Evolutionary conservation across 1,139 yeast genomes (phyloP).

Genomic region (Suhomyces panamericanus): DNA sequence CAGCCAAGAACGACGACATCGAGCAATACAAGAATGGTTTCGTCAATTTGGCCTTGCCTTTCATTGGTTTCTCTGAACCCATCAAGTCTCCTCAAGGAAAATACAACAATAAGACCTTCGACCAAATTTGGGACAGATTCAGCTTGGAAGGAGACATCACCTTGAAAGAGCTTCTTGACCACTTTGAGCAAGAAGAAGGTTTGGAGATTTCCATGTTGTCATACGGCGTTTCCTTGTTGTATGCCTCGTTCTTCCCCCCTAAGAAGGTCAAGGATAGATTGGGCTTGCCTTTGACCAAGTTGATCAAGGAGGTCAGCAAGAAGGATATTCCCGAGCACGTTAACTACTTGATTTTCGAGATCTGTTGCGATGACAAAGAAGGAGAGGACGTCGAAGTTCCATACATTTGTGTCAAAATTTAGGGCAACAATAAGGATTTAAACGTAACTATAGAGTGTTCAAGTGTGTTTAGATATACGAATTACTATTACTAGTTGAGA

Average conservation of each 20-base stretch:
- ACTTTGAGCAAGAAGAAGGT: constrained; percentile 79
- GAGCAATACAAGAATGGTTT: constrained; percentile 95
- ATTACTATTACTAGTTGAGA: neutral
- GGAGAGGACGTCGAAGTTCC: constrained; percentile 98
- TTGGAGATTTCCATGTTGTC: constrained; percentile 89
- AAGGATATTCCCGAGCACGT: constrained; percentile 77
- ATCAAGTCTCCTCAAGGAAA: constrained; percentile 78
- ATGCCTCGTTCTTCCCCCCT: constrained; percentile 93
- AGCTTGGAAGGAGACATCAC: constrained; percentile 78
- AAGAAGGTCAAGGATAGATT: constrained; percentile 82
- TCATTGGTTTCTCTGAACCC: constrained; percentile 96
- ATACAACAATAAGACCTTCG: constrained; percentile 79
- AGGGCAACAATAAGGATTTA: constrained; percentile 2
- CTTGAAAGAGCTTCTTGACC: constrained; percentile 69
- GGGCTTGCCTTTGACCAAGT: constrained; percentile 62
- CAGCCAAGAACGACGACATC: constrained; percentile 66
- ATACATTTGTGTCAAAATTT: constrained; percentile 60
- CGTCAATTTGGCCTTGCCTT: constrained; percentile 90
- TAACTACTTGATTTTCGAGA: constrained; percentile 78
- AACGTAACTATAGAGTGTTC: neutral
- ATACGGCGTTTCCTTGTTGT: constrained; percentile 82
- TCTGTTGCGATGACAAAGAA: constrained; percentile 86
- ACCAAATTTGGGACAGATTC: constrained; percentile 94
- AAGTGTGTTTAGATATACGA: neutral
- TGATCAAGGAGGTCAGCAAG: constrained; percentile 81